Percentiles rank a stretch among this genome's conserved stretches.
Evolutionary conservation across 768 basidiomycete species (phyloP).

Genomic region (Termitomyces sp.): DNA sequence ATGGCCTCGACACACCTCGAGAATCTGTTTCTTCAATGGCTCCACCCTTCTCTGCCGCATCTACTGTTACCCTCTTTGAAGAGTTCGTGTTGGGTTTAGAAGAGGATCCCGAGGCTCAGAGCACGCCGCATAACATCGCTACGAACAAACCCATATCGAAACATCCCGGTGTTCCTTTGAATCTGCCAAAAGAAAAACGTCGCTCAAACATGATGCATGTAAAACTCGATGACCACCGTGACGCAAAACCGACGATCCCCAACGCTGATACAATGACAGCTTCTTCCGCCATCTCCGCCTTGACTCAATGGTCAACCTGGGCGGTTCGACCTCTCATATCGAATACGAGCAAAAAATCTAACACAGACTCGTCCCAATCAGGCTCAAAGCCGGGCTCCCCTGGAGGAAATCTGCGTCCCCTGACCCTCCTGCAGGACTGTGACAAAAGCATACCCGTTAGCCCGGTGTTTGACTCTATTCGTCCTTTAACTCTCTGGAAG

Average conservation of each 20-base stretch:
- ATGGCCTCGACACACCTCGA: constrained; percentile 46
- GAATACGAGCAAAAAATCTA: constrained; percentile 42
- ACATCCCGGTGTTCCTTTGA: constrained; percentile 34
- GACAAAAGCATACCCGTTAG: constrained; percentile 34
- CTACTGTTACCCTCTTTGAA: constrained; percentile 62
- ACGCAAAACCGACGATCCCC: constrained; percentile 20
- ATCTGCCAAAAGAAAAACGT: constrained; percentile 32
- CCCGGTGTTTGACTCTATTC: constrained; percentile 30
- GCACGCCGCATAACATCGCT: constrained; percentile 57
- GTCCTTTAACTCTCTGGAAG: constrained; percentile 58
- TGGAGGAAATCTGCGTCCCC: constrained; percentile 51
- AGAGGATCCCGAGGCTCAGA: constrained; percentile 53
- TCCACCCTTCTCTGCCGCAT: constrained; percentile 51
- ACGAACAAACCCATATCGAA: constrained; percentile 29
- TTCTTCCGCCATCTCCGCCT: constrained; percentile 34
- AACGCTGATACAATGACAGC: constrained; percentile 19
- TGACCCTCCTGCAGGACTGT: constrained; percentile 62
- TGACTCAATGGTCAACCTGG: constrained; percentile 47
- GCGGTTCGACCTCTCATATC: constrained; percentile 52
- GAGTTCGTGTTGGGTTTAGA: constrained; percentile 41
- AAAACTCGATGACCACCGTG: constrained; percentile 47
- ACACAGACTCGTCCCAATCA: constrained; percentile 23
- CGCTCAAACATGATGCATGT: constrained; percentile 67
- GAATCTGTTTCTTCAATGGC: constrained; percentile 42
- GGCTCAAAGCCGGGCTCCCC: constrained; percentile 36